Evolutionary conservation across 2,329 filamentous ascomycete species (phyloP).

Genomic region (Hymenoscyphus linearis): DNA sequence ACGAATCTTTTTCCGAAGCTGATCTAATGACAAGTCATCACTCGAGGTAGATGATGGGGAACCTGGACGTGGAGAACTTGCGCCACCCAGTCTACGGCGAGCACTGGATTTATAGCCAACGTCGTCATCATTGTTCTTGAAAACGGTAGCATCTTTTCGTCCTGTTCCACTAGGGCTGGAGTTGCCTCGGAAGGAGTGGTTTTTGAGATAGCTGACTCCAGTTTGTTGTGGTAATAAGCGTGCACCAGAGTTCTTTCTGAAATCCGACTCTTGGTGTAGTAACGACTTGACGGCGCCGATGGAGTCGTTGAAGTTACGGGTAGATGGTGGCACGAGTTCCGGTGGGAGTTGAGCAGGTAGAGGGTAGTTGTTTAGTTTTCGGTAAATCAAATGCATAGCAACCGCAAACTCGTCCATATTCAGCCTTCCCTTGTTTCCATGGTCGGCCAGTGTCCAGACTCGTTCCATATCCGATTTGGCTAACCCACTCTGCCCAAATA

Average conservation of each 20-base stretch:
- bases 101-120: slow-evolving; percentile 92
- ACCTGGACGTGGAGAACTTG: slow-evolving; percentile 72
- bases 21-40: slow-evolving; percentile 81
- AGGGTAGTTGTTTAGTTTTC: slow-evolving; percentile 93
- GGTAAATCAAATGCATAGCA: slow-evolving; percentile 98
- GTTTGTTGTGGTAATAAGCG: slow-evolving; percentile 91
- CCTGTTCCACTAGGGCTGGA: slow-evolving; percentile 51
- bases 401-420: slow-evolving; percentile 98
- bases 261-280: slow-evolving; percentile 83
- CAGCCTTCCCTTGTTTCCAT: slow-evolving; percentile 87
- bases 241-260: slow-evolving; percentile 82
- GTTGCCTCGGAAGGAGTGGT: slow-evolving; percentile 76
- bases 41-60: slow-evolving; percentile 65
- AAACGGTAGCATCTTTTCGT: slow-evolving; percentile 93
- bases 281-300: slow-evolving; percentile 90
- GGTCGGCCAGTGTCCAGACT: slow-evolving; percentile 91
- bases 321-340: slow-evolving; percentile 91
- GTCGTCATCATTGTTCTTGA: slow-evolving; percentile 92
- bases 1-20: slow-evolving; percentile 84
- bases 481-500: slow-evolving; percentile 92
- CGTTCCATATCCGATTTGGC: slow-evolving; percentile 86
- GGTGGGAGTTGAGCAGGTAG: slow-evolving; percentile 81
- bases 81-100: slow-evolving; percentile 72
- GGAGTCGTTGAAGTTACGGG: slow-evolving; percentile 85
- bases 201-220: slow-evolving; percentile 97